Base-by-base conservation (phyloP, 1,284 basidiomycete species). In the Kalmanozyma brasiliensis region DNA sequence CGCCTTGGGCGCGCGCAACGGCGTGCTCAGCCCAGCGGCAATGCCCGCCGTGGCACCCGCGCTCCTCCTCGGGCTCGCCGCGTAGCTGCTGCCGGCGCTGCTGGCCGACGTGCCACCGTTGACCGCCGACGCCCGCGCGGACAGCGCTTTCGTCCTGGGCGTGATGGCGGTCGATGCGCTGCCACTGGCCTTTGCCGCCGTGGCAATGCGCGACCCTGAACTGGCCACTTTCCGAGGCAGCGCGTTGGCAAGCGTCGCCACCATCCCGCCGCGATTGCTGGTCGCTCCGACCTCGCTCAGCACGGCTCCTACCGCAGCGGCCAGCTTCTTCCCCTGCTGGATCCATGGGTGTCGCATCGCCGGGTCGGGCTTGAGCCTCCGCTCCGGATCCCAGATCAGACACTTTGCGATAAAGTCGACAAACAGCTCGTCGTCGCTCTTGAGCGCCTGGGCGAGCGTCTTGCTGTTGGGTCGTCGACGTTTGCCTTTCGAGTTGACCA, bases 311-410 rank as follows among this genome's bases (percentile, higher is more conserved):
- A 47, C 62, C 11, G 23, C 55, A 0, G n/a, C 20, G 8, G 49
- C 61, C 35, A 61, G 23, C 20, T 48, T 30, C 34, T 49, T 63
- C 7, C 61, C 55, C 38, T 65, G 61, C 43, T 40, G 33, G 33
- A 77, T 69, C 80, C 80, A 82, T 3, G 79, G 66, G 56, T 83
- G 83, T 4, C 80, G 68, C 69, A 83, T 84, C 1, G 96, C 95
- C 14, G 90, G 88, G 73, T 94, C 92, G 2, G 95, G 95, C 83
- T 97, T 98, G 80, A 99, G 87, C 35, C 96, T 87, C 57, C 92
- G 88, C 79, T 98, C 95, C 1, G 96, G 96, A 84, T 99, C 96
- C 96, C 95, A 99, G 14, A 92, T 87, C 22, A 99, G 86, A 83
- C 96, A 99, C 82, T 95, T 97, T 3, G 91, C 86, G 68, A 98